Base-by-base conservation (phyloP, 345 rosid species). In the Camelina hispida region DNA sequence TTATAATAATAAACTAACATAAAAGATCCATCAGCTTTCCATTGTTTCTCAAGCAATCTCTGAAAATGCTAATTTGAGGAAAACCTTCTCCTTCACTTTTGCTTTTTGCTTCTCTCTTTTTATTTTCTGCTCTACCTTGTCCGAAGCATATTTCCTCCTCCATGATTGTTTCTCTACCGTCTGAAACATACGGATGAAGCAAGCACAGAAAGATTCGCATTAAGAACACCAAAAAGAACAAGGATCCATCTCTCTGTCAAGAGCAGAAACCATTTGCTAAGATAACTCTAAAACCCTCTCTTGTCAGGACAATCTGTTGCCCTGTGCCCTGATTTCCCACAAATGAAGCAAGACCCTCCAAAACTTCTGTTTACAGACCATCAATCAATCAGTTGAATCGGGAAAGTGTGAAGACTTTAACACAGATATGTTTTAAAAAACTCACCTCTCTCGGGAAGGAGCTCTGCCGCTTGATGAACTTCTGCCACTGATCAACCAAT, bases 281-380 rank as follows among this genome's bases (percentile, higher is more conserved):
- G 25, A 28, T 0, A 44, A 28, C 20, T 83, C 60, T 84, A 88
- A 70, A 71, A 89, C 18, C 73, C 87, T 42, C 69, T 58, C 75
- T 83, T 84, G 73, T 67, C 83, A 35, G 96, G 92, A 79, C 97
- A 95, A 71, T 95, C 93, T 32, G 99, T 69, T 77, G 99, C 92
- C 82, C 87, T 87, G 71, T 95, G 97, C 48, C 99, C 97, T 8
- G 88, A 63, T 54, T 78, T 83, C 40, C 97, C 97, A 60, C 96
- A 92, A 72, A 48, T 85, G 81, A 91, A 94, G 77, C 97, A 91
- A 1, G 95, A 63, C 61, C 99, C 96, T 46, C 99, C 97, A 30
- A 92, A 92, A 72, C 82, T 52, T 75, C 97, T 87, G 84, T 17
- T 46, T 43, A 15, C 8, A 52, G 23, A 43, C 43, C 35, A 50